These are phyloP conservation scores for Xylaria telfairii DNA, from an alignment of 495 filamentous ascomycete species.

Conservation along the genomic window DNA sequence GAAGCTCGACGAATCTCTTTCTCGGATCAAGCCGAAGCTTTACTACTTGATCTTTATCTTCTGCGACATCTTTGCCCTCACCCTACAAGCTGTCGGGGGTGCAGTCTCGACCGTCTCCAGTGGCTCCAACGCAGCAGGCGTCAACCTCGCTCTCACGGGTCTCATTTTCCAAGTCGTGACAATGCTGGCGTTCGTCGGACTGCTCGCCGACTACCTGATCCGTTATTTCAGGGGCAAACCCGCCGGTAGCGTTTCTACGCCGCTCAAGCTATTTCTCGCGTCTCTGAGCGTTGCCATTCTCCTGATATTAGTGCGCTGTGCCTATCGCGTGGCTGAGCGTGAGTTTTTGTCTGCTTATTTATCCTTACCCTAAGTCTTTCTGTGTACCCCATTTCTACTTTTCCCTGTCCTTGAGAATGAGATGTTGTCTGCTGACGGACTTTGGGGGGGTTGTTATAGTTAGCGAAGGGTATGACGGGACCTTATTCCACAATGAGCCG, in stretches of 20 bases:
- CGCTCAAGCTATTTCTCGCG: slow-evolving; percentile 51
- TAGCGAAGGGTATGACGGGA: slow-evolving; percentile 50
- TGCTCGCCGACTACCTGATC: slow-evolving; percentile 52
- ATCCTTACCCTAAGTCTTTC: background rate
- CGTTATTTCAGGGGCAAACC: slow-evolving; percentile 35
- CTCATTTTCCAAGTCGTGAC: slow-evolving; percentile 54
- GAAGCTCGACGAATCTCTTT: slow-evolving; percentile 53
- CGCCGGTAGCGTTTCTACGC: slow-evolving; percentile 12
- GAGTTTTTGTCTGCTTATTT: background rate
- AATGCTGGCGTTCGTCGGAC: slow-evolving; percentile 48
- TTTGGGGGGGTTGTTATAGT: slow-evolving; percentile 17
- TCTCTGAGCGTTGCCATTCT: slow-evolving; percentile 52
- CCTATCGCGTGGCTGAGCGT: slow-evolving; percentile 56
- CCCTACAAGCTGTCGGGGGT: slow-evolving; percentile 57
- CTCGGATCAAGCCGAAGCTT: slow-evolving; percentile 57
- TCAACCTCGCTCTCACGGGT: slow-evolving; percentile 58
- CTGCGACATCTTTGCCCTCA: slow-evolving; percentile 56
- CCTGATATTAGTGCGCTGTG: slow-evolving; percentile 54
- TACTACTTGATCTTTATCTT: slow-evolving; percentile 62
- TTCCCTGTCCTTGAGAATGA: slow-evolving; percentile 7
- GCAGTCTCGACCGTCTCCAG: slow-evolving; percentile 38
- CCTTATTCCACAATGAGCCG: slow-evolving; percentile 47
- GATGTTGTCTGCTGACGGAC: slow-evolving; percentile 38
- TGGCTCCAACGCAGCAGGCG: slow-evolving; percentile 38
- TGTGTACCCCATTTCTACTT: background rate